Percentiles rank a stretch among this genome's conserved stretches.
phyloP scores from a whole-genome alignment of 371 early-diverging fungal genomes.

The Mucor plumbeus region DNA sequence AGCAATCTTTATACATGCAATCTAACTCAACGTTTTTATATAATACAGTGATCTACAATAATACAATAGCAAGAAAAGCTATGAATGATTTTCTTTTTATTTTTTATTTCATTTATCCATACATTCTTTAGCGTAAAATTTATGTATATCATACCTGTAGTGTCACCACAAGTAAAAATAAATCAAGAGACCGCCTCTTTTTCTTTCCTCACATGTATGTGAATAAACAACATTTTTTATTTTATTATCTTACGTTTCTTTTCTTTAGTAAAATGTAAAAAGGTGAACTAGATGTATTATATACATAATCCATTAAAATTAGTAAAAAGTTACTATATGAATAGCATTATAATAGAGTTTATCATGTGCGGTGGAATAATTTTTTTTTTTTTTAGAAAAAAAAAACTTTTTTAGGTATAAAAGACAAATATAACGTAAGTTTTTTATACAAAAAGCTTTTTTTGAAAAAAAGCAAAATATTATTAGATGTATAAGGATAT shows the following conservation, averaged over 20 bases:
- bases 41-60: no score
- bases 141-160: background rate
- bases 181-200: conserved; percentile 6
- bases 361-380: background rate
- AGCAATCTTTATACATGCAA: no score
- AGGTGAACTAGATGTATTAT: background rate
- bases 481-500: no score
- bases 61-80: background rate
- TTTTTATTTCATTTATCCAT: background rate
- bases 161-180: conserved; percentile 10
- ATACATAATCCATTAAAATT: background rate
- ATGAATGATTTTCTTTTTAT: background rate
- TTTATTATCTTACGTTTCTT: background rate
- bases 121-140: background rate
- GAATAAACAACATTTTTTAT: background rate
- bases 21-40: no score
- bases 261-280: background rate
- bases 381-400: background rate
- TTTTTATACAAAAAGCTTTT: no score
- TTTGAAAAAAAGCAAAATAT: no score
- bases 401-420: no score
- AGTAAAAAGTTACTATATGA: background rate
- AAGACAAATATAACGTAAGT: no score
- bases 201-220: background rate
- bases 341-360: background rate